Percentiles rank a stretch among this genome's conserved stretches.
phyloP scores from a whole-genome alignment of 768 basidiomycete species.

The Candolleomyces aberdarensis region DNA sequence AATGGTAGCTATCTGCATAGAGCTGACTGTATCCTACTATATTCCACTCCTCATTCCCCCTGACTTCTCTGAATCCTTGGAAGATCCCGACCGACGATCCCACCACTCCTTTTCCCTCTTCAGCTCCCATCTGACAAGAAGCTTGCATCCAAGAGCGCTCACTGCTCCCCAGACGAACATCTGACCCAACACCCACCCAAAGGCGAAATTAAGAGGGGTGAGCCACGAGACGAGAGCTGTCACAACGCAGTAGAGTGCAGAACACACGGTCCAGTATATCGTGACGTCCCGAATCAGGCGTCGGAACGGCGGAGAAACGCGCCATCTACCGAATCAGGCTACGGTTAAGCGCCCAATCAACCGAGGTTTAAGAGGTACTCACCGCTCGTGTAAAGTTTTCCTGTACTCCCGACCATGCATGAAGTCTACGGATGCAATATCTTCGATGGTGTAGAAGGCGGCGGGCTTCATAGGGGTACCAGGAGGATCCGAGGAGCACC shows the following conservation, averaged over 20 bases:
- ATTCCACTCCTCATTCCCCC: neutral
- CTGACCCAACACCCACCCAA: constrained; percentile 27
- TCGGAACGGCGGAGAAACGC: constrained; percentile 25
- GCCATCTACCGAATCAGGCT: constrained; percentile 13
- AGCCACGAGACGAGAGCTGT: constrained; percentile 28
- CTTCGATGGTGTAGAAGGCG: constrained; percentile 28
- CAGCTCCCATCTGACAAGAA: constrained; percentile 16
- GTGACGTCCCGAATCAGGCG: constrained; percentile 22
- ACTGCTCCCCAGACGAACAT: constrained; percentile 25
- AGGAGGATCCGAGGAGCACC: constrained; percentile 26
- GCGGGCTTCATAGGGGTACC: constrained; percentile 28
- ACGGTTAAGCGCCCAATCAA: no score
- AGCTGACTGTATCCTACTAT: neutral
- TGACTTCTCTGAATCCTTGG: neutral
- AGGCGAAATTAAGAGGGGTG: constrained; percentile 24
- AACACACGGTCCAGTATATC: constrained; percentile 22
- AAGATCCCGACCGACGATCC: neutral
- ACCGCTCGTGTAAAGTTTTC: constrained; percentile 21
- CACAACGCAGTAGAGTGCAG: constrained; percentile 22
- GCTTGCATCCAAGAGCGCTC: constrained; percentile 17
- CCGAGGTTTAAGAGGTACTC: neutral
- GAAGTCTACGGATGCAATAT: constrained; percentile 28
- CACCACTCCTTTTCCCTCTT: constrained; percentile 18
- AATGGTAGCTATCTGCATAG: no score
- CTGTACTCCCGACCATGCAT: constrained; percentile 24